These are phyloP conservation scores for Xylaria palmicola DNA, from an alignment of 495 filamentous ascomycete genomes.

Conservation along the genomic window DNA sequence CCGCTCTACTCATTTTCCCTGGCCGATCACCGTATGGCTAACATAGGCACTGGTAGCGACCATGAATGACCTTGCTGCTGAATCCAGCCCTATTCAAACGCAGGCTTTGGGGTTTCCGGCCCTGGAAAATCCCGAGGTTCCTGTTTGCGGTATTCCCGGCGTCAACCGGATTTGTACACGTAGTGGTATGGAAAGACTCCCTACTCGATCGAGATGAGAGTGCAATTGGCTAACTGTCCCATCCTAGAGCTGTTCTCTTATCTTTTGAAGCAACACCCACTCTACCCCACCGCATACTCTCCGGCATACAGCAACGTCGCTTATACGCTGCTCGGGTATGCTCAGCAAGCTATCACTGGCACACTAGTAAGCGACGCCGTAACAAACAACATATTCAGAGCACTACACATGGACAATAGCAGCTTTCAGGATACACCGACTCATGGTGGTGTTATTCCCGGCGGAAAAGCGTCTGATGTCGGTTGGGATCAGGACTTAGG, in stretches of 20 bases:
- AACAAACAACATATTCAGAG: slow-evolving; percentile 29
- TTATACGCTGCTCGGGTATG: slow-evolving; percentile 25
- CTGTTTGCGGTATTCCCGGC: neutral
- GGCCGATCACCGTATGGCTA: neutral
- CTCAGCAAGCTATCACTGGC: slow-evolving; percentile 19
- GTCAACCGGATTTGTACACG: neutral
- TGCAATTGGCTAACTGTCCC: neutral
- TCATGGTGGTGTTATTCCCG: slow-evolving; percentile 11
- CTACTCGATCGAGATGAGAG: neutral
- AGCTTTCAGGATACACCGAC: slow-evolving; percentile 4
- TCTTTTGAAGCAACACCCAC: slow-evolving; percentile 17
- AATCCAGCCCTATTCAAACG: neutral
- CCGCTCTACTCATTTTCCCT: neutral
- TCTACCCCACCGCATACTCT: slow-evolving; percentile 14
- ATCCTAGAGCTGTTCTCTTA: slow-evolving; percentile 10
- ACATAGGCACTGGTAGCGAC: neutral
- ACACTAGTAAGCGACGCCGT: slow-evolving; percentile 13
- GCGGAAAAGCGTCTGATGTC: slow-evolving; percentile 2
- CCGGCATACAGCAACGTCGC: slow-evolving; percentile 27
- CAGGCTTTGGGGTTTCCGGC: neutral
- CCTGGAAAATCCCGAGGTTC: neutral
- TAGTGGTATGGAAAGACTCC: neutral
- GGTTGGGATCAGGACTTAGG: slow-evolving; percentile 11
- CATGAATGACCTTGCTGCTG: neutral
- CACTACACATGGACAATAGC: slow-evolving; percentile 18